Conservation (phyloP, 2,329 filamentous ascomycete genomes). For the Trichoderma sp. region DNA sequence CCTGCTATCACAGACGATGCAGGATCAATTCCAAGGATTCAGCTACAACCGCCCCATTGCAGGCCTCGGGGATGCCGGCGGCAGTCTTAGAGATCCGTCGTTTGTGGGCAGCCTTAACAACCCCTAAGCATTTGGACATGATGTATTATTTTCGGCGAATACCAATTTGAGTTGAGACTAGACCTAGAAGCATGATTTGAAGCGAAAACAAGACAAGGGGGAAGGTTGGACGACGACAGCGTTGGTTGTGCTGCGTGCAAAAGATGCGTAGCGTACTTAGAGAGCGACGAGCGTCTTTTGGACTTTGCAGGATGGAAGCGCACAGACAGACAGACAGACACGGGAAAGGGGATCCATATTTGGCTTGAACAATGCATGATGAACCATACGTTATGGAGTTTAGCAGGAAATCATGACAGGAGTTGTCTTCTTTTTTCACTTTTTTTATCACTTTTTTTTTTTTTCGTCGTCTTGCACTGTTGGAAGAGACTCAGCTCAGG, state of each 20-base stretch:
- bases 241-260: background rate
- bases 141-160: constrained; percentile 2
- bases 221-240: background rate
- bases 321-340: background rate
- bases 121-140: constrained; percentile 22
- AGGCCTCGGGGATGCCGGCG: constrained; percentile 86
- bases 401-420: constrained; percentile 19
- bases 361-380: constrained; percentile 20
- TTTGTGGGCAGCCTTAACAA: constrained; percentile 61
- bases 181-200: constrained; percentile 13
- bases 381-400: constrained; percentile 22
- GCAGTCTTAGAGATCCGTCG: constrained; percentile 85
- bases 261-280: background rate
- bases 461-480: background rate
- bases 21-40: constrained; percentile 94
- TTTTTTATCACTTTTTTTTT: background rate
- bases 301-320: background rate
- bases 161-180: constrained; percentile 19
- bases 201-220: background rate
- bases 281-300: background rate
- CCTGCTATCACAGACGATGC: constrained; percentile 89
- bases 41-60: constrained; percentile 96
- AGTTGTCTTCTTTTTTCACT: constrained; percentile 2
- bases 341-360: background rate
- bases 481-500: background rate